Evolutionary conservation across 2,329 filamentous ascomycete species (phyloP), one percentile per base, ranked within the genome.

Genomic region (Cryphonectria radicalis): DNA sequence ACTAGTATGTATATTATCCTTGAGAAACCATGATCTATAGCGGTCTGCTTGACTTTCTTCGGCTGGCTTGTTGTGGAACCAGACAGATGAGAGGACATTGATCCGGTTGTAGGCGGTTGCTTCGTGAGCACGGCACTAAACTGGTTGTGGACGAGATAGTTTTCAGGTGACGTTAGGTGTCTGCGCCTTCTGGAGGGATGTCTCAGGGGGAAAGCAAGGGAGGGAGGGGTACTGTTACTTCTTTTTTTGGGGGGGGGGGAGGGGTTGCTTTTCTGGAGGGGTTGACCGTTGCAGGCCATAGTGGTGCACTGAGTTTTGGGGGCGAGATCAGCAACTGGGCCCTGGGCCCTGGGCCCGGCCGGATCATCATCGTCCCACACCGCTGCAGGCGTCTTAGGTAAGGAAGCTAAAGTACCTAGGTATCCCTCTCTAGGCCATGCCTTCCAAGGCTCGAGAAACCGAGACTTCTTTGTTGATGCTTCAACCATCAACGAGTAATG

Each of bases 361-460:
- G 55, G 55, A 59, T 32, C 55, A 59, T 59, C 55, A 59, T 59
- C 55, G 13, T 19, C 25, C 55, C 32, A 53, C 46, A 10, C 43
- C 43, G 53, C 17, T 66, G 28, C 64, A 63, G 32, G 64, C 40
- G 25, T 32, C 28, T n/a, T 53, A 32, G 43, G 63, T 55, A 55
- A 22, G 64, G 32, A 57, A 55, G 25, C 3, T 8, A 57, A 2
- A 11, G 10, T 57, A 57, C 25, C 53, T 57, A 32, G 53, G 53
- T 55, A 55, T 25, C 11, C 50, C 19, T 19, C 46, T 10, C 25
- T 14, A 32, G 28, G 25, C 25, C 55, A 5, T 59, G 14, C 25
- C 46, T 32, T 59, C 55, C 55, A 35, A 35, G 13, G 25, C 19
- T 35, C 28, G n/a, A 17, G 4, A 57, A 57, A 10, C 14, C 55